Evolutionary conservation across 768 basidiomycete genomes (phyloP), one percentile per base, ranked within the genome.

Genomic region (Panaeolus cyanescens): DNA sequence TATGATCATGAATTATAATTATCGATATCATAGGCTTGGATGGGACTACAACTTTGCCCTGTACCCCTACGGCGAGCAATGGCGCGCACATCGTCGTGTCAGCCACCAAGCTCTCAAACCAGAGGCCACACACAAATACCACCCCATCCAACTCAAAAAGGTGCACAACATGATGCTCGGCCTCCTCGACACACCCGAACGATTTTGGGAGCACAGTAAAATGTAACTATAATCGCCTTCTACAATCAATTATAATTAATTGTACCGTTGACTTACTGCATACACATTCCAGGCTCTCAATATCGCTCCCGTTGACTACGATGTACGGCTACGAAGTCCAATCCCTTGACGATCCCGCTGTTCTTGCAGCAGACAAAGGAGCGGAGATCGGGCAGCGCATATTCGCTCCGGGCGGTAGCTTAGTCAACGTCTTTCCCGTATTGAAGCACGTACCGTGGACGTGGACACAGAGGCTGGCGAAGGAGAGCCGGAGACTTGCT

Each of bases 21-120:
- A 32, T 12, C 20, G 15, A 22, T 56, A 7, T 2, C 37, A 4
- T 45, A 67, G 55, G 31, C 70, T 75, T 67, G 74, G 75, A 39
- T 78, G 75, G 70, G 71, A 74, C 40, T 75, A 71, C 59, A 75
- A 73, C 56, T 59, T 74, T 10, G 73, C 70, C 9, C 65, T 74
- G 32, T 68, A 72, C 61, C 71, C 58, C 1, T 77, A 79, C 54
- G 75, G 75, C 3, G 58, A 74, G 0, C 64, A 54, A 33, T 80
- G 78, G 79, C 71, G 78, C 4, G 64, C 60, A 12, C 73, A 78
- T 53, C 66, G 78, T 33, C 71, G 71, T 32, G 66, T 73, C 31
- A 72, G 74, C 64, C 75, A 76, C 32, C 74, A 79, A 28, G 63
- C 64, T 17, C 65, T 78, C 60, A 68, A 68, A 40, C 68, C 65